Base-by-base conservation (phyloP, 441 rosid genomes). In the Arabidopsis lyrata region DNA sequence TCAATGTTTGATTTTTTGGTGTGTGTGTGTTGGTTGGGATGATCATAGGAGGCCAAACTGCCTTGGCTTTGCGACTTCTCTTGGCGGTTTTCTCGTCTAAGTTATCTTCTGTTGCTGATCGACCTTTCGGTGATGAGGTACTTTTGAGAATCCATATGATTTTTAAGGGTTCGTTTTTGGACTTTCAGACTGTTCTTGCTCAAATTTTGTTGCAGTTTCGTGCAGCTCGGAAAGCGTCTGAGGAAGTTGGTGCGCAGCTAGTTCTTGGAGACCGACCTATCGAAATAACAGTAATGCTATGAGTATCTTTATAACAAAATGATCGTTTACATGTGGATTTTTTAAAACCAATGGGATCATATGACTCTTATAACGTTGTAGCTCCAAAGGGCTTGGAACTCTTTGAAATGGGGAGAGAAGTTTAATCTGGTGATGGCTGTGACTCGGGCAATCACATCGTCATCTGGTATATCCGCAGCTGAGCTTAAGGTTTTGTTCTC, bases 41-140 rank as follows among this genome's bases (percentile, higher is more conserved):
- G 31, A 66, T 74, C 67, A 63, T 81, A 86, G 97, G 98, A 50
- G 97, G 96, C 32, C 96, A 90, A 77, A 85, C 91, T 11, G 97
- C 99, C 41, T 81, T 92, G 32, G 99, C 94, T 2, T 83, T 94
- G 53, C 87, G 95, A 8, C 85, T 90, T 22, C 95, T 90, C 66
- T 82, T 92, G 63, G 97, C 97, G 3, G 76, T 87, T 65, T 90
- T 90, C 87, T 88, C 97, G 5, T 92, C 95, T 0, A 89, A 91
- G 50, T 73, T 94, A 62, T 92, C 97, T 61, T 87, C 93, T 13
- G 86, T 85, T 74, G 81, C 80, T 62, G 83, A 83, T 63, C 89
- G 89, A 4, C 91, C 94, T 27, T 92, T 90, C 12, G 97, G 99
- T 0, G 92, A 92, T 62, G 99, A 92, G 95, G 97, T 86, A 79